Percentiles rank a stretch among this genome's conserved stretches.
Evolutionary conservation across 768 basidiomycete genomes (phyloP).

Genomic region (Agrocybe praecox): DNA sequence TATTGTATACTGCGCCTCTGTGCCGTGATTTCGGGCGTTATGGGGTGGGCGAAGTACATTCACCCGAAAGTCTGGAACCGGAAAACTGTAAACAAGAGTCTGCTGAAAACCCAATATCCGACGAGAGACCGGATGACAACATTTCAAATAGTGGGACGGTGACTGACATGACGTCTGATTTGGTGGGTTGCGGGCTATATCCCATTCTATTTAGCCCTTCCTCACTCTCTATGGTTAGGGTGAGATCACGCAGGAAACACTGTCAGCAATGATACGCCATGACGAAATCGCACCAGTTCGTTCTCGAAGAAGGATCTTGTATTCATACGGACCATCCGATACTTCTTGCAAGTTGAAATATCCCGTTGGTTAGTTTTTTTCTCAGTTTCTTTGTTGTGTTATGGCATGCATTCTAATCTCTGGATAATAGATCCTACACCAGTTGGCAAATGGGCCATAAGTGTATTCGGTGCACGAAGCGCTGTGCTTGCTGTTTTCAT

Average conservation of each 20-base stretch:
- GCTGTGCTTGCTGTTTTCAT: slow-evolving; percentile 67
- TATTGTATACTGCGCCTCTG: slow-evolving; percentile 48
- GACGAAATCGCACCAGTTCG: slow-evolving; percentile 67
- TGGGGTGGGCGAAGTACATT: slow-evolving; percentile 29
- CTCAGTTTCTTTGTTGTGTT: not conserved
- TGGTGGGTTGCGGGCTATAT: slow-evolving; percentile 16
- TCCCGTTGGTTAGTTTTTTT: slow-evolving; percentile 47
- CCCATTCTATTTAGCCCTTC: not conserved
- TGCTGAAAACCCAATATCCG: slow-evolving; percentile 13
- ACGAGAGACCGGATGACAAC: not conserved
- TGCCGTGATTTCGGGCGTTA: slow-evolving; percentile 52
- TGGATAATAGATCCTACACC: slow-evolving; percentile 49
- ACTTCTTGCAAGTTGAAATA: slow-evolving; percentile 55
- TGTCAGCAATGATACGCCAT: slow-evolving; percentile 72
- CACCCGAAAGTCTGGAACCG: slow-evolving; percentile 22
- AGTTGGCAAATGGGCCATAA: slow-evolving; percentile 64
- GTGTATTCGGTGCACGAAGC: slow-evolving; percentile 56
- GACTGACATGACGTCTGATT: not conserved
- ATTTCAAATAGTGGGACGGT: too few relatives aligned
- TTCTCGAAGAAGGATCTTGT: slow-evolving; percentile 53
- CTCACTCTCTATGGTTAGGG: slow-evolving; percentile 43
- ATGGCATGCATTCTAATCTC: not conserved
- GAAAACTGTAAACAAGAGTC: slow-evolving; percentile 10
- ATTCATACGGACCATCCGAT: slow-evolving; percentile 44
- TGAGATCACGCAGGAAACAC: slow-evolving; percentile 70